These are phyloP conservation scores for Suillus subalutaceus DNA, from an alignment of 768 basidiomycete species.

Conservation along the genomic window DNA sequence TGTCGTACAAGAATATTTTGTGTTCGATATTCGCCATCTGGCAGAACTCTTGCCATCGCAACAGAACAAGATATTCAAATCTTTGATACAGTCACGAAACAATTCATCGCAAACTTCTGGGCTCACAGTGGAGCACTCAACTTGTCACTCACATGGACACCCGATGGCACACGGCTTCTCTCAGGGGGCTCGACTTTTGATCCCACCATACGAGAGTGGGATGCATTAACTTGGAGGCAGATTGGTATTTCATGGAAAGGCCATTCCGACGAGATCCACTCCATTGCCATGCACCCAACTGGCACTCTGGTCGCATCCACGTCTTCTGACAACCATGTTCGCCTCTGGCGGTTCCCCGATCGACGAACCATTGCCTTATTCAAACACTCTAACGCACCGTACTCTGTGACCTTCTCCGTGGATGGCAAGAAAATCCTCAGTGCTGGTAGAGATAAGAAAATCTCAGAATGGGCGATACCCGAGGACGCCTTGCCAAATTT, in stretches of 20 bases:
- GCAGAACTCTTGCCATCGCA: not conserved
- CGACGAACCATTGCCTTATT: not conserved
- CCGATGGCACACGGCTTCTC: not conserved
- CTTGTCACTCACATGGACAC: not conserved
- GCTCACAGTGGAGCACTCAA: not conserved
- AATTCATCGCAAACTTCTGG: not conserved
- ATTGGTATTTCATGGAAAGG: too few species aligned
- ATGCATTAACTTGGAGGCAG: not conserved
- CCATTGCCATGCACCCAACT: not conserved
- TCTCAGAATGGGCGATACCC: not conserved
- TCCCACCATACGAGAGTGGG: slow-evolving; percentile 1
- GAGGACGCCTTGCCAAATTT: not conserved
- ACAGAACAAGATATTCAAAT: not conserved
- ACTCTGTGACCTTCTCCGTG: not conserved
- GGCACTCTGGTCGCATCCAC: not conserved
- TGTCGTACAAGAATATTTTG: not conserved
- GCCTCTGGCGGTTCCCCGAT: not conserved
- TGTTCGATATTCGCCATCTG: not conserved
- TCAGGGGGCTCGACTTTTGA: not conserved
- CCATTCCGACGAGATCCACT: too few species aligned
- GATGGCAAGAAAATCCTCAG: not conserved
- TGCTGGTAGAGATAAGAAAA: not conserved
- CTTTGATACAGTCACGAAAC: not conserved
- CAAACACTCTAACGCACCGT: not conserved
- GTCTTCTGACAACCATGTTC: not conserved